Evolutionary conservation across 148 eudicot genomes (phyloP).

Genomic region (Chenopodium formosanum): DNA sequence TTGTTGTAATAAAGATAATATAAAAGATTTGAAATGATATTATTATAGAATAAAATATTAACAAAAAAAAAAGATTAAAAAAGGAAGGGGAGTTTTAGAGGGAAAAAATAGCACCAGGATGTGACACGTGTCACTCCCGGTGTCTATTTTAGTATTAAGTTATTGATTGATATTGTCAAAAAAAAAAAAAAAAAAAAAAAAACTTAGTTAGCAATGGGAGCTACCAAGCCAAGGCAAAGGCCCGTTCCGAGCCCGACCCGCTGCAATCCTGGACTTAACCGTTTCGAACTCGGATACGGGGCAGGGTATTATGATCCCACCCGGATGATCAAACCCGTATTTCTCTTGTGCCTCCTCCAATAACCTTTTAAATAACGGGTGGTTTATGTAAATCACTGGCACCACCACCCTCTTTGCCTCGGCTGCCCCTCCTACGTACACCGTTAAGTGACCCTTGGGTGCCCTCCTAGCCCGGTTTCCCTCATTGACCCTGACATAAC

Average conservation of each 20-base stretch:
- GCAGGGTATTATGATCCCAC: slow-evolving; percentile 59
- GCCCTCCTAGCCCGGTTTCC: slow-evolving; percentile 18
- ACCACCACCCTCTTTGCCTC: slow-evolving; percentile 37
- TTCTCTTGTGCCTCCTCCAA: slow-evolving; percentile 48
- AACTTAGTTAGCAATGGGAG: not conserved
- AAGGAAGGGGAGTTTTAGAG: too few relatives aligned
- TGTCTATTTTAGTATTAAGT: too few relatives aligned
- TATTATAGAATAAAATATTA: too few relatives aligned
- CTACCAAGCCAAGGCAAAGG: not conserved
- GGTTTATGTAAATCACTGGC: slow-evolving; percentile 52
- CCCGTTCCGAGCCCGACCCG: slow-evolving; percentile 1
- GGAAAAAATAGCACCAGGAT: too few relatives aligned
- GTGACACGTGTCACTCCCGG: too few relatives aligned
- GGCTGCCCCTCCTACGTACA: slow-evolving; percentile 36
- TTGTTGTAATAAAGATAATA: too few relatives aligned
- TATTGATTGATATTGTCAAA: too few relatives aligned
- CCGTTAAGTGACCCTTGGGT: slow-evolving; percentile 56
- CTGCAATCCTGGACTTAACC: slow-evolving; percentile 21
- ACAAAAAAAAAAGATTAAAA: too few relatives aligned
- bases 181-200: too few relatives aligned
- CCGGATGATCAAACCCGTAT: slow-evolving; percentile 50
- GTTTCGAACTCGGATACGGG: slow-evolving; percentile 48
- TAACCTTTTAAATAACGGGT: slow-evolving; percentile 52
- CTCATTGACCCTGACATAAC: slow-evolving; percentile 32
- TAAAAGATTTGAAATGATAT: too few relatives aligned